Base-by-base conservation (phyloP, 2,329 filamentous ascomycete species). In the Trichoderma atroviride region DNA sequence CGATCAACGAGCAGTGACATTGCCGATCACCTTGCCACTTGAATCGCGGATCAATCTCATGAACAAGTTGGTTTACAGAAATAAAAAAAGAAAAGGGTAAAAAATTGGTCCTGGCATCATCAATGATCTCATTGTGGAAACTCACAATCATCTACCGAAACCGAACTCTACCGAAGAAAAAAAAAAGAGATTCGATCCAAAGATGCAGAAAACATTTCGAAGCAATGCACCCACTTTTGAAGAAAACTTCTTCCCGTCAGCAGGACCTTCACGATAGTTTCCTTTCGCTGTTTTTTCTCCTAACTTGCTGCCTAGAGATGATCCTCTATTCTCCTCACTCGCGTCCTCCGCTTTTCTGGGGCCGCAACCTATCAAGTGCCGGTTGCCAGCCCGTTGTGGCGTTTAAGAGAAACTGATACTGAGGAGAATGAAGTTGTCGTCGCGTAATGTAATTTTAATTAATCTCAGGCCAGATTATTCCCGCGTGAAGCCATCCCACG, bases 251-350 rank as follows among this genome's bases (percentile, higher is more conserved):
- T 19, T 43, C 19, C 56, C 40, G 57, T 68, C 65, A 68, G 56
- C 65, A 53, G 66, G 58, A 11, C 56, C 57, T 43, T 68, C 66
- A 68, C 57, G 66, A 68, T 68, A 56, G 57, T 55, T 16, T 68
- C 57, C 16, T 56, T 33, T 14, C 43, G 53, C 53, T n/a, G 19
- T 27, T 47, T 50, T 62, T n/a, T 33, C 37, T 22, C 40, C 58
- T 52, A 67, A 59, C 40, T 40, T 31, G 64, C 55, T 67, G 64
- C 64, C 64, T 67, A 66, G 53, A 27, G 29, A 52, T 56, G 37
- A 66, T 57, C 53, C 56, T 43, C 40, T 43, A 19, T 19, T 58
- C 56, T 58, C 56, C 56, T 57, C 56, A 27, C n/a, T 35, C 61
- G 22, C 37, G 29, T 29, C 64, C 64, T 67, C 64, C 64, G 64